Percentiles rank a stretch among this genome's conserved stretches.
Evolutionary conservation across 768 basidiomycete genomes (phyloP).

Genomic region (Pholiota conissans): DNA sequence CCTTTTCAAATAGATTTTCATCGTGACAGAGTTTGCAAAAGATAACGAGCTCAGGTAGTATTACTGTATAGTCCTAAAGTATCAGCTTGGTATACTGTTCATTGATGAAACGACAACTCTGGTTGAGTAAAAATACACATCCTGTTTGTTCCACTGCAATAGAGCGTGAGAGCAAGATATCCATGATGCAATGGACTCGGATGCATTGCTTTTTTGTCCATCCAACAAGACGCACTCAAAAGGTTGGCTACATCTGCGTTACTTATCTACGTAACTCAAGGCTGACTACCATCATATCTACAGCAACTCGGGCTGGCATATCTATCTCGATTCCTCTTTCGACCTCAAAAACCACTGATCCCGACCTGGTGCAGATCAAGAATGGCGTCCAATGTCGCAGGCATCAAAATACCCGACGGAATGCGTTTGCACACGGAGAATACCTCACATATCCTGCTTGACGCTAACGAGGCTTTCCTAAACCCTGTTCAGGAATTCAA

Average conservation of each 20-base stretch:
- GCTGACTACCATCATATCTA: background rate
- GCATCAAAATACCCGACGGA: constrained; percentile 60
- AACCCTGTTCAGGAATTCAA: constrained; percentile 99
- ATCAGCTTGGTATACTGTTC: background rate
- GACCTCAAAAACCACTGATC: constrained; percentile 7
- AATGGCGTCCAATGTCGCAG: constrained; percentile 20
- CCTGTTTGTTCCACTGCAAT: background rate
- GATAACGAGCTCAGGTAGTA: background rate
- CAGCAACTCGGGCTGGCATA: constrained; percentile 11
- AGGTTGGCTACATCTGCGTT: background rate
- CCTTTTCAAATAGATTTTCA: constrained; percentile 17
- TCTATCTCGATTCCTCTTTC: background rate
- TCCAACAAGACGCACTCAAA: background rate
- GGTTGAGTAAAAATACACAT: background rate
- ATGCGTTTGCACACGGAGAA: constrained; percentile 82
- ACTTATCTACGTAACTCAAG: background rate
- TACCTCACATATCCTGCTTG: constrained; percentile 76
- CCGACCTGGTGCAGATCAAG: constrained; percentile 11
- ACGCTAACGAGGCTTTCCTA: constrained; percentile 84
- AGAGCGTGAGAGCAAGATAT: background rate
- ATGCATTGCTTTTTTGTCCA: background rate
- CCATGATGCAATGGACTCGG: constrained; percentile 2
- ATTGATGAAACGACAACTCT: background rate
- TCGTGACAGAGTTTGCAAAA: constrained; percentile 9
- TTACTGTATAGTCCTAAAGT: background rate